Evolutionary conservation across 257 asterid genomes (phyloP).

Genomic region (Petunia secreta): DNA sequence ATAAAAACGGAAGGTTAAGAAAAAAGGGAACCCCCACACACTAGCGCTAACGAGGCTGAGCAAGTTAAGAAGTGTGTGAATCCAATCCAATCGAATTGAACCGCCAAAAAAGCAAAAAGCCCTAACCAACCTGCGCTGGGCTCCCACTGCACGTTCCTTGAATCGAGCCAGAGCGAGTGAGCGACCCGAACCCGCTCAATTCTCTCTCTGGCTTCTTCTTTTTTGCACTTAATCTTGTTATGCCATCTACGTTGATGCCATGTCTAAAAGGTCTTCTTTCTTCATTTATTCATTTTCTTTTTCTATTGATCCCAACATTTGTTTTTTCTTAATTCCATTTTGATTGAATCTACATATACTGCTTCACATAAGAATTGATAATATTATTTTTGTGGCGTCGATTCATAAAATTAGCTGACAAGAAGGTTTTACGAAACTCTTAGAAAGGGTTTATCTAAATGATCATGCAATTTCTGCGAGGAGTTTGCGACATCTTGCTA

Average conservation of each 20-base stretch:
- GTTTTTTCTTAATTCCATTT: neutral
- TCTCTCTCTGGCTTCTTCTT: conserved; percentile 17
- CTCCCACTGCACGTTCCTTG: neutral
- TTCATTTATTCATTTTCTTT: neutral
- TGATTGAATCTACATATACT: too few relatives aligned
- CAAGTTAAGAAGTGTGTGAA: neutral
- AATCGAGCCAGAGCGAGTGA: conserved; percentile 22
- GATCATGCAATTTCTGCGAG: neutral
- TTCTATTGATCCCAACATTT: neutral
- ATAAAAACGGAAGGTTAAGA: conserved; percentile 3
- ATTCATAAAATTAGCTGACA: neutral
- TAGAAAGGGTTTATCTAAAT: neutral
- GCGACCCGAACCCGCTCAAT: conserved; percentile 23
- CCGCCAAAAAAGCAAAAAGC: conserved; percentile 10
- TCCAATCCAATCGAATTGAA: neutral
- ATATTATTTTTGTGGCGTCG: neutral
- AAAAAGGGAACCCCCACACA: neutral
- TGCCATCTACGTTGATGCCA: neutral
- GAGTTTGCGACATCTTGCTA: neutral
- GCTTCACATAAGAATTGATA: neutral
- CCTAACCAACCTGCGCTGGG: neutral
- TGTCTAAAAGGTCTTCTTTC: conserved; percentile 27
- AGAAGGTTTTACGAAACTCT: neutral
- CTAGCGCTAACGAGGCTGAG: neutral
- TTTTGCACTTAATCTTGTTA: neutral